Evolutionary conservation across 1,139 yeast species (phyloP).

Genomic region (Geotrichum aggregatum): DNA sequence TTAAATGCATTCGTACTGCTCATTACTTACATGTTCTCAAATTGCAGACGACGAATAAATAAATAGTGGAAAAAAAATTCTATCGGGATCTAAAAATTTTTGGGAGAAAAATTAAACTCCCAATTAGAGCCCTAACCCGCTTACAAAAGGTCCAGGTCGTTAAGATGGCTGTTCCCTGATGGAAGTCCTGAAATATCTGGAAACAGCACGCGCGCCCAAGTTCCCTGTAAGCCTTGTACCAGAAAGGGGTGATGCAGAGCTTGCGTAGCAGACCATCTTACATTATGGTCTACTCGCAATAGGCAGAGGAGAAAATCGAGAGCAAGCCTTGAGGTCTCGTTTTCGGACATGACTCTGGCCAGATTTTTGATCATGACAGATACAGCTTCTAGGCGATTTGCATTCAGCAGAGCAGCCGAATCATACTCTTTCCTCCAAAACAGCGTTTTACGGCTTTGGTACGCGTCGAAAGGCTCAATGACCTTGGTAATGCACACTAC

Average conservation of each 20-base stretch:
- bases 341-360: conserved; percentile 14
- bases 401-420: neutral
- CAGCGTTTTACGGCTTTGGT: conserved; percentile 21
- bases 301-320: conserved; percentile 25
- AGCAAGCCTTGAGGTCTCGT: conserved; percentile 13
- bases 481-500: conserved; percentile 23
- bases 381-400: conserved; percentile 15
- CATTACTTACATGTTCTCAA: conserved; percentile 4
- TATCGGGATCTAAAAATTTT: conserved; percentile 1
- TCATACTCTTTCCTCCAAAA: conserved; percentile 25
- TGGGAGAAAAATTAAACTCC: conserved; percentile 11
- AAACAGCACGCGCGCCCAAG: conserved; percentile 24
- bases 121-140: conserved; percentile 15
- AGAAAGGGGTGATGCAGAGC: conserved; percentile 56
- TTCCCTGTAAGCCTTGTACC: conserved; percentile 22
- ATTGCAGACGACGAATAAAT: neutral
- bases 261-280: conserved; percentile 75
- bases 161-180: conserved; percentile 11
- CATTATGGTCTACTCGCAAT: conserved; percentile 72
- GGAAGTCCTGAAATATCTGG: neutral
- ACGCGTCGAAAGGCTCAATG: conserved; percentile 27
- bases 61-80: conserved; percentile 1
- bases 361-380: conserved; percentile 15
- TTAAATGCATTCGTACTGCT: neutral
- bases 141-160: conserved; percentile 10